Evolutionary conservation across 2,329 filamentous ascomycete species (phyloP).

Genomic region (Pestalotiopsis sp.): DNA sequence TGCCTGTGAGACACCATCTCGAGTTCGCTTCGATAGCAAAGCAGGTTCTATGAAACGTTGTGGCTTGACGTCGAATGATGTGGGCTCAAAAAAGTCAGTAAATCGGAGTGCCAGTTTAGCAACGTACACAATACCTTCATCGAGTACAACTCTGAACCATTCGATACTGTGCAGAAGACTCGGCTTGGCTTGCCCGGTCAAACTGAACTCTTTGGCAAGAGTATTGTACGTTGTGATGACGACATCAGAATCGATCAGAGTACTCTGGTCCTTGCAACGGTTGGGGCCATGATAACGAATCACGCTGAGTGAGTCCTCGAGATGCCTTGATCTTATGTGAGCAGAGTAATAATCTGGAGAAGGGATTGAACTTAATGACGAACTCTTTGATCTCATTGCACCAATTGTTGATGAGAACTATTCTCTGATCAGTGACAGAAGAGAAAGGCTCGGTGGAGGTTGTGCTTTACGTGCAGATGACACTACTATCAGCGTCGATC

Average conservation of each 20-base stretch:
- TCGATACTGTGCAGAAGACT: constrained; percentile 33
- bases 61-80: constrained; percentile 49
- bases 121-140: constrained; percentile 40
- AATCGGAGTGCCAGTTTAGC: constrained; percentile 41
- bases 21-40: constrained; percentile 40
- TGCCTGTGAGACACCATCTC: constrained; percentile 56
- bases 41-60: constrained; percentile 44
- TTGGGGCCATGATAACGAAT: constrained; percentile 39
- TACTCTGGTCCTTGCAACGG: constrained; percentile 24
- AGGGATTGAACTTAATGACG: constrained; percentile 9
- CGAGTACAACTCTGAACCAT: constrained; percentile 45
- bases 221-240: constrained; percentile 52
- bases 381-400: constrained; percentile 38
- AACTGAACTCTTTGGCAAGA: constrained; percentile 35
- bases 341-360: not conserved
- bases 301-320: constrained; percentile 27
- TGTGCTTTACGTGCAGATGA: constrained; percentile 41
- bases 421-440: constrained; percentile 13
- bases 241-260: constrained; percentile 37
- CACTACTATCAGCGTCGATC: constrained; percentile 46
- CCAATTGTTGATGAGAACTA: constrained; percentile 44
- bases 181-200: constrained; percentile 1
- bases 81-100: constrained; percentile 43
- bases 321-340: constrained; percentile 29
- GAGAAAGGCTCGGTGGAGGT: not conserved